phyloP scores from a whole-genome alignment of 306 rosid species.

The Cucumis cinereus region DNA sequence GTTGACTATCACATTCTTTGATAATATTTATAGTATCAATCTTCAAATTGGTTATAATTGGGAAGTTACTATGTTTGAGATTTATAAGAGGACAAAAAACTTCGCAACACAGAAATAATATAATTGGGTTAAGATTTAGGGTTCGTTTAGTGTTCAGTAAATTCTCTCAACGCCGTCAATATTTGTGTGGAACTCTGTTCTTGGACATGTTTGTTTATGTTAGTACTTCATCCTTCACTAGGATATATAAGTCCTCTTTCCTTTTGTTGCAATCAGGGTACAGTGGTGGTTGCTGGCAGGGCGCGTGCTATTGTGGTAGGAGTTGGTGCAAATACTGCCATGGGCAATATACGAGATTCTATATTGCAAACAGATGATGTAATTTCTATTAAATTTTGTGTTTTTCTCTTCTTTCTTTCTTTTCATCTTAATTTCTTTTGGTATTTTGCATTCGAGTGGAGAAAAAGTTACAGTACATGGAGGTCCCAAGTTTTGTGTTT shows the following conservation, averaged over 20 bases:
- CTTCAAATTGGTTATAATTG: not conserved
- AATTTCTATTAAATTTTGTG: slow-evolving; percentile 22
- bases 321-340: slow-evolving; percentile 89
- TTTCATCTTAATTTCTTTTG: not conserved
- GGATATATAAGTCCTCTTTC: not conserved
- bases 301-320: slow-evolving; percentile 90
- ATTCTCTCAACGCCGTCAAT: not conserved
- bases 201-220: not conserved
- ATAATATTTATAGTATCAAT: not conserved
- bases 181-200: not conserved
- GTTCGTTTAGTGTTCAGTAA: not conserved
- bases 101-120: not conserved
- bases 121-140: no score
- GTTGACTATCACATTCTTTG: not conserved
- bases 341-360: slow-evolving; percentile 90
- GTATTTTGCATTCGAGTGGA: not conserved
- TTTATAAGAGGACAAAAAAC: not conserved
- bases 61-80: not conserved
- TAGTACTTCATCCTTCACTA: not conserved
- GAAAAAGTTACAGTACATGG: not conserved
- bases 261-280: slow-evolving; percentile 58
- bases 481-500: not conserved
- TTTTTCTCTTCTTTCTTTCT: not conserved
- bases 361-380: slow-evolving; percentile 93
- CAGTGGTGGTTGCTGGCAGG: slow-evolving; percentile 95